These are phyloP conservation scores for Colletotrichum acutatum DNA, from an alignment of 2,329 filamentous ascomycete genomes.

Conservation along the genomic window DNA sequence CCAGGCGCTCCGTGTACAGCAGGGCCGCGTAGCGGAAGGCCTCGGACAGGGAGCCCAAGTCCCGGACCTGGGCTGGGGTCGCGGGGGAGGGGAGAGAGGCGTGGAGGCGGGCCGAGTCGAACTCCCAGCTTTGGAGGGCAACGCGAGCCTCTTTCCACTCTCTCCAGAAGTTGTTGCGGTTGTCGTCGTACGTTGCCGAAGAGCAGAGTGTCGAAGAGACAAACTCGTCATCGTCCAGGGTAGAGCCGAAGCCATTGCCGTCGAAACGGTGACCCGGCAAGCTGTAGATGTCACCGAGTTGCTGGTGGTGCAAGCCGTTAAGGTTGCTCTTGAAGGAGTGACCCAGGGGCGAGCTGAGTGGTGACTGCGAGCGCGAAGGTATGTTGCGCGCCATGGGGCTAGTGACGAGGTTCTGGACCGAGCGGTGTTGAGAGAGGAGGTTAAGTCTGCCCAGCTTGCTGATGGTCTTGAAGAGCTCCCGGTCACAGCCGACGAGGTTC, in stretches of 20 bases:
- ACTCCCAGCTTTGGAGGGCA: constrained; percentile 84
- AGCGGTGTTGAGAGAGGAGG: constrained; percentile 78
- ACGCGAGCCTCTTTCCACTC: constrained; percentile 87
- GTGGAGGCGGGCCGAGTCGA: constrained; percentile 66
- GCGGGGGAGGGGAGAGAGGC: constrained; percentile 61
- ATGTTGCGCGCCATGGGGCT: constrained; percentile 36
- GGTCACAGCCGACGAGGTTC: constrained; percentile 89
- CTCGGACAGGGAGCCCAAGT: constrained; percentile 86
- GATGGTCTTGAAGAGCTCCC: constrained; percentile 86
- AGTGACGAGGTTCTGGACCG: constrained; percentile 54
- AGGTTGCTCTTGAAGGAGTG: constrained; percentile 53
- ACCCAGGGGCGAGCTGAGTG: constrained; percentile 53
- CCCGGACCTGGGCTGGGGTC: constrained; percentile 72
- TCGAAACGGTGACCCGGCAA: constrained; percentile 70
- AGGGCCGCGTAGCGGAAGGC: constrained; percentile 91
- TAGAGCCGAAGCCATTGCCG: constrained; percentile 72
- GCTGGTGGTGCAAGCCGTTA: constrained; percentile 41
- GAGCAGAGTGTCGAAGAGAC: constrained; percentile 53
- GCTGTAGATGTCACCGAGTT: constrained; percentile 44
- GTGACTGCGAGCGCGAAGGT: constrained; percentile 49
- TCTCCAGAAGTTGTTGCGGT: constrained; percentile 77
- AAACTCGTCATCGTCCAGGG: constrained; percentile 66
- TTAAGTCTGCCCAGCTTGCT: constrained; percentile 87
- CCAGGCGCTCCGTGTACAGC: constrained; percentile 89
- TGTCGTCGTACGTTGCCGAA: constrained; percentile 64